A percentile compares a stretch with the other conserved stretches of the same genome.
Evolutionary conservation across 1,284 basidiomycete species (phyloP).

Genomic region (Tylopilus sp.): DNA sequence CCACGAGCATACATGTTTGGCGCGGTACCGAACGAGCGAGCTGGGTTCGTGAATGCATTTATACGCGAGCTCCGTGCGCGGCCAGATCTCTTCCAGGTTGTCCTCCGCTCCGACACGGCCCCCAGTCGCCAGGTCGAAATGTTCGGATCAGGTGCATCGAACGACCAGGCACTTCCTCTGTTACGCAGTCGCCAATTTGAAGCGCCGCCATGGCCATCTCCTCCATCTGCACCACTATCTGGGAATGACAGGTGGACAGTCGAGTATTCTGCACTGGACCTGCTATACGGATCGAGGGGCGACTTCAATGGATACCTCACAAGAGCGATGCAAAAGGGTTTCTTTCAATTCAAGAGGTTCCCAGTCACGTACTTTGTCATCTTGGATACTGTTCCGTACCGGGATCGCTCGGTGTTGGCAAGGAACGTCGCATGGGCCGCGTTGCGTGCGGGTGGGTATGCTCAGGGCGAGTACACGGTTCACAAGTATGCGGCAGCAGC

Average conservation of each 20-base stretch:
- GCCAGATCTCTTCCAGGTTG: conserved; percentile 46
- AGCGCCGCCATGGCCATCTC: conserved; percentile 22
- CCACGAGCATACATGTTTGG: conserved; percentile 43
- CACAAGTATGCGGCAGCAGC: conserved; percentile 23
- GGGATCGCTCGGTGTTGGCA: conserved; percentile 15
- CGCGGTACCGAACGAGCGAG: conserved; percentile 39
- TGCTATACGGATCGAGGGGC: conserved; percentile 31
- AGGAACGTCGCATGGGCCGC: conserved; percentile 34
- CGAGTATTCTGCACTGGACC: conserved; percentile 19
- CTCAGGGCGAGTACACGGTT: conserved; percentile 19
- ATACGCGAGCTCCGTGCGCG: conserved; percentile 39
- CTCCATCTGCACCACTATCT: neutral
- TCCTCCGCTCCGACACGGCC: conserved; percentile 41
- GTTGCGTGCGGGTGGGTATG: conserved; percentile 25
- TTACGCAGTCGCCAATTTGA: conserved; percentile 36
- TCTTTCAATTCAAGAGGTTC: conserved; percentile 44
- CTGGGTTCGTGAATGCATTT: conserved; percentile 39
- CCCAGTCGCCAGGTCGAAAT: conserved; percentile 32
- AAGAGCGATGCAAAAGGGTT: neutral
- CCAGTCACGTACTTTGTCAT: conserved; percentile 47
- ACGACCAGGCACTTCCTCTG: conserved; percentile 14
- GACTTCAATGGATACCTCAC: conserved; percentile 20
- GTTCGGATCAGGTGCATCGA: conserved; percentile 32
- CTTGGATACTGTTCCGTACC: conserved; percentile 30
- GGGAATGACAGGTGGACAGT: conserved; percentile 29